phyloP scores from a whole-genome alignment of 176 grass and related monocot species.

The Bothriochloa decipiens region DNA sequence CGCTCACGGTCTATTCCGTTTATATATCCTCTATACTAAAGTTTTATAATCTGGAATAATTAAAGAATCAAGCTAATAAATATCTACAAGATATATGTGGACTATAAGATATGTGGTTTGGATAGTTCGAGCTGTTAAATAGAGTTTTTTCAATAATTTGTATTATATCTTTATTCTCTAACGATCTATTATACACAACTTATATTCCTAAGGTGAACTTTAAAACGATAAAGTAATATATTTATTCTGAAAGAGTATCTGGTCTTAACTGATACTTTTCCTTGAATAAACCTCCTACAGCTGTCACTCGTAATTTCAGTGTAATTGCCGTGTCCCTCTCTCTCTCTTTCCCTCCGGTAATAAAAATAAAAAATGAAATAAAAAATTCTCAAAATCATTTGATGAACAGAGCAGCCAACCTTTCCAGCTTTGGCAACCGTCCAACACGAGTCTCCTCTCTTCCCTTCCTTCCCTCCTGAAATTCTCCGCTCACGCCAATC shows the following conservation, averaged over 20 bases:
- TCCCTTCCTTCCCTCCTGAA: background rate
- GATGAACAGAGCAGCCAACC: background rate
- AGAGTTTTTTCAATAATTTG: background rate
- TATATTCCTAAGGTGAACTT: no score
- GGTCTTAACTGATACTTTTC: no score
- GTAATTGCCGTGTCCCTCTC: background rate
- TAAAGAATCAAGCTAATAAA: background rate
- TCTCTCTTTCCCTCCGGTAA: no score
- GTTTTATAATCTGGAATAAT: background rate
- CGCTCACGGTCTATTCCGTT: no score
- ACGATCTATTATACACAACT: background rate
- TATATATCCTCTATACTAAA: no score
- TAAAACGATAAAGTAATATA: no score
- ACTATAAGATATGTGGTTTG: no score
- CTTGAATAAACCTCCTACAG: no score
- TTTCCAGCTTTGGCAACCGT: conserved; percentile 22
- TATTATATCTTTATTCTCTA: background rate
- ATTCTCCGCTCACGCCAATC: background rate
- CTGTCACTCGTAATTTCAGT: background rate
- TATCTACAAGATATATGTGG: no score
- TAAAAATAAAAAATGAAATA: background rate
- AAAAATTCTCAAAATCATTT: background rate
- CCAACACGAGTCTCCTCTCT: conserved; percentile 8
- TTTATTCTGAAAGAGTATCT: background rate
- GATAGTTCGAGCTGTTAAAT: no score